Evolutionary conservation across 106 monocot genomes (phyloP), one percentile per base, ranked within the genome.

Genomic region (Acanthochlamys bracteata): DNA sequence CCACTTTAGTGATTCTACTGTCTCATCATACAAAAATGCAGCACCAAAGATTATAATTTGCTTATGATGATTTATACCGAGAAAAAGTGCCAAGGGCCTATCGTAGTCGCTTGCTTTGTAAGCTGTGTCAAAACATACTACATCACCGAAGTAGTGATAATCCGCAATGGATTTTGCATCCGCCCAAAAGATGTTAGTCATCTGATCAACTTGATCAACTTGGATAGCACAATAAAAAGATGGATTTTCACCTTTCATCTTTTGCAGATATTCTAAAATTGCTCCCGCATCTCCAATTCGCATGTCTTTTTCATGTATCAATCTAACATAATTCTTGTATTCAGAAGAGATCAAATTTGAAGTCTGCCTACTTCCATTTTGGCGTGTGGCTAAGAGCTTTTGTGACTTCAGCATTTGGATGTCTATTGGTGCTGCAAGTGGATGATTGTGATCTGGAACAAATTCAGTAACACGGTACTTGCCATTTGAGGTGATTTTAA

Each of bases 71-170:
- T 87, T 87, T 45, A 74, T 61, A 58, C 87, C 87, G 53, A 83
- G 17, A 69, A 87, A 87, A 42, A 83, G 58, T 61, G 64, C 68
- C 57, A 87, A 77, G 7, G 83, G 87, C 66, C 80, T 80, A 4
- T 68, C 83, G 74, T 57, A 87, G 27, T 74, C 72, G 47, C 61
- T 69, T 46, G 47, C 58, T 75, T 75, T 80, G 68, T 72, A 78
- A 12, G 83, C 68, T 60, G 74, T 83, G 72, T 87, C 74, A 63
- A 87, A 80, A 61, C 87, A 83, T 20, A 87, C 65, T 17, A 80
- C 83, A 78, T 87, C 87, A 42, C 87, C 77, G 63, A 87, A 87
- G 62, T 83, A 83, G 57, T 77, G 55, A 73, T 87, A 87, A 67
- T 87, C 83, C 60, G 71, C 43, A 41, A 83, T 77, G 20, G 82